Percentiles rank a stretch among this genome's conserved stretches.
Evolutionary conservation across 2,329 filamentous ascomycete genomes (phyloP).

Genomic region (Beauveria pseudobassiana): DNA sequence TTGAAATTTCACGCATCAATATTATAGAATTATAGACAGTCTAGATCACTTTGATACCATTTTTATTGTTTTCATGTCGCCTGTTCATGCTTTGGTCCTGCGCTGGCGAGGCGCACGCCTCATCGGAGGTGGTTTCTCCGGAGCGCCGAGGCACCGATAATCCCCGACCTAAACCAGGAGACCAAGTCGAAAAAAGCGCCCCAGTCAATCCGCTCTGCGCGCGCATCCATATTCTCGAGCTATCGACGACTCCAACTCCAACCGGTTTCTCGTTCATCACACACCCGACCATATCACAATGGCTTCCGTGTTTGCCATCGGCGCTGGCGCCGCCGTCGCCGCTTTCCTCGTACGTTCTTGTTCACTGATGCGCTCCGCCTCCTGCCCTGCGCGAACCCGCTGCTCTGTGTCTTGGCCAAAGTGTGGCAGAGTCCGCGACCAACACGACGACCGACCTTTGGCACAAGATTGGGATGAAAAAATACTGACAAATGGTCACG

Average conservation of each 20-base stretch:
- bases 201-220: background rate
- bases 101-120: background rate
- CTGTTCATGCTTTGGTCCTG: background rate
- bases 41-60: too few species aligned
- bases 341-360: slow-evolving; percentile 39
- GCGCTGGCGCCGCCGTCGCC: slow-evolving; percentile 41
- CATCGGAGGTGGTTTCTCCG: slow-evolving; percentile 7
- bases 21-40: too few species aligned
- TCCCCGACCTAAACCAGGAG: background rate
- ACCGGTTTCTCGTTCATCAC: background rate
- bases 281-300: slow-evolving; percentile 19
- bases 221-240: background rate
- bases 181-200: background rate
- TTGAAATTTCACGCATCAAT: too few species aligned
- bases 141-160: slow-evolving; percentile 1
- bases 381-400: background rate
- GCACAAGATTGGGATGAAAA: background rate
- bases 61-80: too few species aligned
- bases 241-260: background rate
- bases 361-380: background rate
- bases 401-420: too few species aligned
- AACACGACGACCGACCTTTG: too few species aligned
- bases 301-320: slow-evolving; percentile 38
- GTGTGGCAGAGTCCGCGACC: too few species aligned
- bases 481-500: slow-evolving; percentile 12